Percentiles rank a stretch among this genome's conserved stretches.
phyloP scores from a whole-genome alignment of 441 rosid genomes.

The Gossypium schwendimanii region DNA sequence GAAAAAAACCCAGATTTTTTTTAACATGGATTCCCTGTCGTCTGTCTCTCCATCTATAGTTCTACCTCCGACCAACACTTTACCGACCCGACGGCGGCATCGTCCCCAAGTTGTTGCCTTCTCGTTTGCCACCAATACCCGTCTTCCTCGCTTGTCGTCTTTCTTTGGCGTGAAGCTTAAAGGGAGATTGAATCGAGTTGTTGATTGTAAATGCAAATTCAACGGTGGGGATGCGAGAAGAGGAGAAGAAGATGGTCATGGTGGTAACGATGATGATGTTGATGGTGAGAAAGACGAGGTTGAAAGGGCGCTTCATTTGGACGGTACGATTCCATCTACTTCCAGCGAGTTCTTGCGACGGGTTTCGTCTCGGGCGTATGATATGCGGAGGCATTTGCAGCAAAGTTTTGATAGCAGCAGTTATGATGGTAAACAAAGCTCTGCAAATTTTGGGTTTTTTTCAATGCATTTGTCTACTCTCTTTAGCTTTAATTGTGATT shows the following conservation, averaged over 20 bases:
- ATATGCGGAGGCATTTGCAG: constrained; percentile 86
- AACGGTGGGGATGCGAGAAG: constrained; percentile 19
- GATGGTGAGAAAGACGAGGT: constrained; percentile 46
- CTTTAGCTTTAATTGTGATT: neutral
- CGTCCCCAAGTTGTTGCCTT: constrained; percentile 22
- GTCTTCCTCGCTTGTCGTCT: constrained; percentile 27
- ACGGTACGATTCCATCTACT: constrained; percentile 83
- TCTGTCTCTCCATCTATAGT: constrained; percentile 61
- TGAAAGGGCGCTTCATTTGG: constrained; percentile 82
- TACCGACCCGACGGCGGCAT: constrained; percentile 27
- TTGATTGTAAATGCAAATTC: constrained; percentile 46
- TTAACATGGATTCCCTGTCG: constrained; percentile 52
- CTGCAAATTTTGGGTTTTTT: neutral
- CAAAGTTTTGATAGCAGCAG: constrained; percentile 80
- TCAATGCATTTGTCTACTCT: neutral
- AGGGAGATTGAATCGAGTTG: constrained; percentile 26
- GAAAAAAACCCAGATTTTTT: neutral
- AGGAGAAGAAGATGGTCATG: neutral
- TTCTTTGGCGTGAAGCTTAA: constrained; percentile 16
- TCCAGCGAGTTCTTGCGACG: constrained; percentile 74
- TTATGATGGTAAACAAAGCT: constrained; percentile 57
- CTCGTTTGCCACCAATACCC: constrained; percentile 24
- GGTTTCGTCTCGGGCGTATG: constrained; percentile 95
- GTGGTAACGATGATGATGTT: constrained; percentile 22
- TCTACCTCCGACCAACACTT: constrained; percentile 45